Base-by-base conservation (phyloP, 192 early-diverging fungal genomes). In the Martensiomyces pterosporus region DNA sequence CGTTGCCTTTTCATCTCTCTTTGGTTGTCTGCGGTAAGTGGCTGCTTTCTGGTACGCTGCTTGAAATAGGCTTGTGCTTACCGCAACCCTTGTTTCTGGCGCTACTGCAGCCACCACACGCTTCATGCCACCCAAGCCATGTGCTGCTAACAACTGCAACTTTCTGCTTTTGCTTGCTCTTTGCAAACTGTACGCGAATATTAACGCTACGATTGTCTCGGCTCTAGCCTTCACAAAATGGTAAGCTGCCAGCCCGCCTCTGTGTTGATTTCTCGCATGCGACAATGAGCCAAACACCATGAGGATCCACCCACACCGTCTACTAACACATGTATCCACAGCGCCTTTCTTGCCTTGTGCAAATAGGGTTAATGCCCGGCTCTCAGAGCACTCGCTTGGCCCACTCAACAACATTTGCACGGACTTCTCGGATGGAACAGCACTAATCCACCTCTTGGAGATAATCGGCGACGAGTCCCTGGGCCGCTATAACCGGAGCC, bases 401-500 rank as follows among this genome's bases (percentile, higher is more conserved):
- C 53, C 62, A 18, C 54, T 78, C 24, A 54, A 62, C 42, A 67
- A 79, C 44, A 56, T 88, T n/a, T 71, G 60, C 52, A 77, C 66
- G 3, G 86, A 88, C 42, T 67, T 88, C 36, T 58, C 77, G 3
- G 73, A 78, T 43, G 86, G 86, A 25, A 83, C 82, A 34, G 82
- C 78, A 47, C 78, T 88, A 24, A 82, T 88, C 46, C 70, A 84
- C 50, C 62, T 88, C 16, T 62, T 87, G 80, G 93, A 97, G 82
- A 92, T 97, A 58, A 95, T 97, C 66, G 90, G 94, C 33, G 92
- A 92, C 57, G 83, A 84, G 49, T 82, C 81, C 21, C 70, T 98
- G 8, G 91, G 90, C 15, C 79, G 79, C 42, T 94, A 88, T 78
- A 95, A 93, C 76, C 83, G 82, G 48, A 83, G 81, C 60, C 93